phyloP scores from a whole-genome alignment of 495 filamentous ascomycete genomes.

The Penicillium pancosmium region DNA sequence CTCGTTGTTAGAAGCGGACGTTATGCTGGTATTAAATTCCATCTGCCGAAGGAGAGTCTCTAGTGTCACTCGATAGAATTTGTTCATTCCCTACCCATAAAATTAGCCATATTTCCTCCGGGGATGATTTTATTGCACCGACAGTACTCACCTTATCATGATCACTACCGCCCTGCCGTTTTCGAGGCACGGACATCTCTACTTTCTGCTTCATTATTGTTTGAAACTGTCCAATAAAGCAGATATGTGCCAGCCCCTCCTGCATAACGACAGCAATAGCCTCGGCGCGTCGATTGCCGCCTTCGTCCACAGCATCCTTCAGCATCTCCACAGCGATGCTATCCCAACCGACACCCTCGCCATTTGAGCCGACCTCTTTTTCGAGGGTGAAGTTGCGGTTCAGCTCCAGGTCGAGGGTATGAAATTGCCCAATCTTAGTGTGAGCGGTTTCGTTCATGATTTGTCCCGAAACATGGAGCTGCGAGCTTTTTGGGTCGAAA shows the following conservation, averaged over 20 bases:
- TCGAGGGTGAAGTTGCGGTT: conserved; percentile 85
- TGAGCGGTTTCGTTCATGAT: conserved; percentile 82
- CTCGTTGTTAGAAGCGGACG: conserved; percentile 40
- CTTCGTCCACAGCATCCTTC: conserved; percentile 74
- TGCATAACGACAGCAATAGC: conserved; percentile 92
- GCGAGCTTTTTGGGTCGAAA: conserved; percentile 83
- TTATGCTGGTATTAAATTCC: conserved; percentile 63
- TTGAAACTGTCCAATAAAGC: conserved; percentile 87
- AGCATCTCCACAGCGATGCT: conserved; percentile 80
- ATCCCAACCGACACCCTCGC: conserved; percentile 78
- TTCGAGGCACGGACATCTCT: conserved; percentile 81
- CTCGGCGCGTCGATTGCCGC: conserved; percentile 69
- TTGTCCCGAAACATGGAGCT: conserved; percentile 82
- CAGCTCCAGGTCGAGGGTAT: conserved; percentile 89
- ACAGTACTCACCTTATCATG: conserved; percentile 60
- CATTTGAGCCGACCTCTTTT: conserved; percentile 54
- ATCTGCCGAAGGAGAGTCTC: conserved; percentile 76
- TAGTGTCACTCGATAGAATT: conserved; percentile 80
- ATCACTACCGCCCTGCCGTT: conserved; percentile 62
- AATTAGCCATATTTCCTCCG: conserved; percentile 14
- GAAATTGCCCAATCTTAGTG: conserved; percentile 81
- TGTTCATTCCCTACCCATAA: conserved; percentile 62
- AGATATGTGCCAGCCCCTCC: conserved; percentile 90
- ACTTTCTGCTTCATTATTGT: conserved; percentile 86
- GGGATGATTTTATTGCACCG: neutral